phyloP scores from a whole-genome alignment of 192 early-diverging fungal species.

The Umbelopsis vinacea region DNA sequence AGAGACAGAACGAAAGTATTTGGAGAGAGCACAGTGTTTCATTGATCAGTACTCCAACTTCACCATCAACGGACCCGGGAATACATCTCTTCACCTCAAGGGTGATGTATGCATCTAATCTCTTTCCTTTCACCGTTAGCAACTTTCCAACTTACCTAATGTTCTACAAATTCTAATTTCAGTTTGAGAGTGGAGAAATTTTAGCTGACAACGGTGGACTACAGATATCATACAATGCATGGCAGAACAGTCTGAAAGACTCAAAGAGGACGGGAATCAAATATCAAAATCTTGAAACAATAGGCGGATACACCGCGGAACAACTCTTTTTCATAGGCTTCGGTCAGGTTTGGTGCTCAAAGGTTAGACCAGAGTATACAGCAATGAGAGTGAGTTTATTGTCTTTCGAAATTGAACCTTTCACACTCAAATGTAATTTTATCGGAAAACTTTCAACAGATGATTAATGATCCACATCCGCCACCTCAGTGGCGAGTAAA shows the following conservation, averaged over 20 bases:
- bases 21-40: conserved; percentile 62
- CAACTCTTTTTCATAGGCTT: conserved; percentile 69
- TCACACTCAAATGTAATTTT: neutral
- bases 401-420: neutral
- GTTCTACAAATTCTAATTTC: neutral
- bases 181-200: conserved; percentile 64
- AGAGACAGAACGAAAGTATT: conserved; percentile 42
- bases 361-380: conserved; percentile 44
- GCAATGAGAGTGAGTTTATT: conserved; percentile 37
- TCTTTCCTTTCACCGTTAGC: neutral
- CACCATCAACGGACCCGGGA: conserved; percentile 44
- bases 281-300: conserved; percentile 45
- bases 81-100: conserved; percentile 48
- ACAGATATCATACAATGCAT: conserved; percentile 50
- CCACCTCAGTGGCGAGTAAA: conserved; percentile 65
- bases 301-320: conserved; percentile 50
- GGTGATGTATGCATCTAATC: conserved; percentile 40
- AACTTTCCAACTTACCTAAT: neutral
- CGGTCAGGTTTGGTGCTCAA: conserved; percentile 68
- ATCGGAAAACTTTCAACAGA: conserved; percentile 19
- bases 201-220: conserved; percentile 74
- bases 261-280: neutral
- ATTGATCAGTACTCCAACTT: conserved; percentile 66
- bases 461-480: conserved; percentile 71
- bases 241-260: conserved; percentile 19